Conservation (phyloP, 257 asterid species). For the Rubia yunnanensis region DNA sequence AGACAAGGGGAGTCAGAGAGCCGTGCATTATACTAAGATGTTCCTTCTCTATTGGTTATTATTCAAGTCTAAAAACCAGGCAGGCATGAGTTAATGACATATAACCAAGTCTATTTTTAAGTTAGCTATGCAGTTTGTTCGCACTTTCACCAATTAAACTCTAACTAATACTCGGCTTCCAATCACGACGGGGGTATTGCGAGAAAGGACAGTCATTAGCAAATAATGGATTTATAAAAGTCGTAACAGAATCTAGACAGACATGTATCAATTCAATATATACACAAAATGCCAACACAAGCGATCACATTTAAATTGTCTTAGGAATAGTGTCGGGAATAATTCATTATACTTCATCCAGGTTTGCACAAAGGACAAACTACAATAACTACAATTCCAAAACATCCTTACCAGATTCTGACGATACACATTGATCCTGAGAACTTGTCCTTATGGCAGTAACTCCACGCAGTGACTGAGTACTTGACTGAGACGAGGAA, state of each 20-base stretch:
- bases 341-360: background rate
- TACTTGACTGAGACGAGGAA: constrained; percentile 36
- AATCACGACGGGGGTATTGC: background rate
- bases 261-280: too few relatives aligned
- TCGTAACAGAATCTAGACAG: background rate
- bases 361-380: background rate
- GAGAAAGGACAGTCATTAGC: background rate
- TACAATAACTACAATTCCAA: constrained; percentile 2
- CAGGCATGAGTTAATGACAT: background rate
- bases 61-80: background rate
- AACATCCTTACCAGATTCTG: constrained; percentile 45
- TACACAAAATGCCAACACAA: too few relatives aligned
- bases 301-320: background rate
- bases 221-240: background rate
- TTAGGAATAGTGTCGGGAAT: background rate
- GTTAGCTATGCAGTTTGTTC: background rate
- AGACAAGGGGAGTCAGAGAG: background rate
- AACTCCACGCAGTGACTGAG: constrained; percentile 26
- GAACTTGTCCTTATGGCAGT: constrained; percentile 38
- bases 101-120: background rate
- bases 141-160: background rate
- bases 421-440: constrained; percentile 57
- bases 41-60: background rate
- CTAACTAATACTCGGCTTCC: background rate
- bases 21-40: too few relatives aligned